Evolutionary conservation across 2,329 filamentous ascomycete species (phyloP).

Genomic region (Cladophialophora psammophila): DNA sequence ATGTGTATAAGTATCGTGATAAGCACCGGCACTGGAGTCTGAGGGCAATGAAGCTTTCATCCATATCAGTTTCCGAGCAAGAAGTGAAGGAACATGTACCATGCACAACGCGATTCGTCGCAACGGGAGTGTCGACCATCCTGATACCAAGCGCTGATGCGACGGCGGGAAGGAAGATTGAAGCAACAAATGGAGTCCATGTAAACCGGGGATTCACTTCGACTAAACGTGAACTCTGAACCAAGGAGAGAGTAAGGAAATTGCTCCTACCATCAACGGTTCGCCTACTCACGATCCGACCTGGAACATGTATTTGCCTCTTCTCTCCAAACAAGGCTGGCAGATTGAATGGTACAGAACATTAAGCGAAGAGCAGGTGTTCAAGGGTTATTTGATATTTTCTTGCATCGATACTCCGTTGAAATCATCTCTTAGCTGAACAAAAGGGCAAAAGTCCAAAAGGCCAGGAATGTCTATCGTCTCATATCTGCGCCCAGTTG

Average conservation of each 20-base stretch:
- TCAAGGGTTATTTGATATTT: conserved; percentile 16
- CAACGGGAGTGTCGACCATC: neutral
- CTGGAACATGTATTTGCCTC: neutral
- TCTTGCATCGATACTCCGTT: conserved; percentile 17
- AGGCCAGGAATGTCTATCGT: conserved; percentile 34
- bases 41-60: neutral
- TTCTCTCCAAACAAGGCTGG: neutral
- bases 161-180: neutral
- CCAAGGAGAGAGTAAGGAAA: neutral
- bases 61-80: neutral
- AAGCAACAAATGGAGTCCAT: neutral
- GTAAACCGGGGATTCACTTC: neutral
- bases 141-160: neutral
- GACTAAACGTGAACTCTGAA: neutral
- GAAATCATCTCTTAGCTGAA: conserved; percentile 6
- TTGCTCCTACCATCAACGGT: neutral
- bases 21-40: neutral
- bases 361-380: neutral
- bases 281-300: neutral
- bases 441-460: neutral
- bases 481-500: conserved; percentile 63
- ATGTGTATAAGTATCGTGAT: neutral
- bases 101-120: neutral
- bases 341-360: neutral
- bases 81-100: neutral